A percentile compares a stretch with the other conserved stretches of the same genome.
phyloP scores from a whole-genome alignment of 371 early-diverging fungal species.

The Zychaea mexicana region DNA sequence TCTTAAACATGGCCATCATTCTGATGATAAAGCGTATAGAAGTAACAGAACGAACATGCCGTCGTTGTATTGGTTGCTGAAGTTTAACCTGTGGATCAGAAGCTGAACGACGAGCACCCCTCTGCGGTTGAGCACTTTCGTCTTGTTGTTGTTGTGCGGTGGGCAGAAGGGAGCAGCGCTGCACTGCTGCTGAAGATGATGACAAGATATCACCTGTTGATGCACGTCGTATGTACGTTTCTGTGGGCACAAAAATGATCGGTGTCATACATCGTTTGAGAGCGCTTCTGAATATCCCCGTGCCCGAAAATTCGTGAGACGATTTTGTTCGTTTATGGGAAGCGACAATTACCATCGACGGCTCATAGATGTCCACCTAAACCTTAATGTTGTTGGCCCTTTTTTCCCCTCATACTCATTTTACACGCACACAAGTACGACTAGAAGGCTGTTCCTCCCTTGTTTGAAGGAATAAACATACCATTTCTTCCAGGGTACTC shows the following conservation, averaged over 20 bases:
- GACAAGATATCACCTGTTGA: conserved; percentile 10
- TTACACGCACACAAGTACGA: neutral
- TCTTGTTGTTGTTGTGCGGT: neutral
- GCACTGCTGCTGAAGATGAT: no score
- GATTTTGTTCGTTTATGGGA: neutral
- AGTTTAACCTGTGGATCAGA: neutral
- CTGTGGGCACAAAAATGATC: conserved; percentile 5
- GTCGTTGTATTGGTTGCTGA: neutral
- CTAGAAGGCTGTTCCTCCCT: neutral
- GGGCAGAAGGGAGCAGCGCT: neutral
- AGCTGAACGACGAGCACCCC: neutral
- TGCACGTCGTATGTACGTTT: neutral
- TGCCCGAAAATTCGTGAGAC: conserved; percentile 14
- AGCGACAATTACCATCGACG: conserved; percentile 7
- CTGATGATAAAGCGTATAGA: neutral
- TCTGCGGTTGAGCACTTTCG: neutral
- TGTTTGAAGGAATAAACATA: neutral
- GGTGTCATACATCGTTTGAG: conserved; percentile 12
- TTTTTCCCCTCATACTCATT: neutral
- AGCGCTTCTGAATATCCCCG: conserved; percentile 11
- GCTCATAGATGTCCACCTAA: conserved; percentile 15
- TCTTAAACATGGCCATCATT: neutral
- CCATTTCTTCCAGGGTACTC: neutral
- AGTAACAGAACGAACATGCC: neutral
- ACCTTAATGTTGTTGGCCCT: neutral